A percentile compares a stretch with the other conserved stretches of the same genome.
These are phyloP conservation scores for Tetrahymena borealis DNA, from an alignment of 73 alveolate species.

Conservation along the genomic window DNA sequence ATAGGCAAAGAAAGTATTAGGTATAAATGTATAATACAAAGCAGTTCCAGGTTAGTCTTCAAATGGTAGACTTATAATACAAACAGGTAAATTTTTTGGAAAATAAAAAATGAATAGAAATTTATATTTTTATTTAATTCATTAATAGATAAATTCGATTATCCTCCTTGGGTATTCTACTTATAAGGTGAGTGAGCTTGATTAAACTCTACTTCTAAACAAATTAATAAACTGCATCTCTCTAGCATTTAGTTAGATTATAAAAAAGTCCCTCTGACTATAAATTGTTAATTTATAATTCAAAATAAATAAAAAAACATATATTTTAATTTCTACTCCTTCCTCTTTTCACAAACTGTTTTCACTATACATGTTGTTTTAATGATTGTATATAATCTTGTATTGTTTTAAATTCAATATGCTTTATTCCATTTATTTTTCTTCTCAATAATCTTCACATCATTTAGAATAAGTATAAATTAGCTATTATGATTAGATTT, in stretches of 20 bases:
- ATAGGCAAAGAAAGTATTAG: constrained; percentile 38
- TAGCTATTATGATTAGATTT: too few species aligned
- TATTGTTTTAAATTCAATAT: neutral
- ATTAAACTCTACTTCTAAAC: too few species aligned
- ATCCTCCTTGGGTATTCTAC: constrained; percentile 45
- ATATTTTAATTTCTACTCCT: neutral
- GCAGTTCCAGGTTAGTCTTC: constrained; percentile 31
- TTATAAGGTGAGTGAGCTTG: constrained; percentile 22
- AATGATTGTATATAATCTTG: neutral
- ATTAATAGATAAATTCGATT: constrained; percentile 2
- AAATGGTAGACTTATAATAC: constrained; percentile 37
- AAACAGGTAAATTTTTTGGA: constrained; percentile 4
- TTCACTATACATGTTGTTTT: neutral
- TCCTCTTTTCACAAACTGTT: neutral
- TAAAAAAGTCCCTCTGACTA: too few species aligned
- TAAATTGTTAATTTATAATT: neutral
- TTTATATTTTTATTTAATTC: neutral
- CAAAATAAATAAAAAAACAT: neutral
- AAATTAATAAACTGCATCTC: too few species aligned
- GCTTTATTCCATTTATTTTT: too few species aligned
- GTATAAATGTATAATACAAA: constrained; percentile 17
- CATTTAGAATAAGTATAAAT: too few species aligned
- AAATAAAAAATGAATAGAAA: neutral
- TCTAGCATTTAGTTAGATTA: too few species aligned
- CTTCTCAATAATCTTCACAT: too few species aligned